Conservation (phyloP, 495 filamentous ascomycete species). For the Penicillium goetzii region DNA sequence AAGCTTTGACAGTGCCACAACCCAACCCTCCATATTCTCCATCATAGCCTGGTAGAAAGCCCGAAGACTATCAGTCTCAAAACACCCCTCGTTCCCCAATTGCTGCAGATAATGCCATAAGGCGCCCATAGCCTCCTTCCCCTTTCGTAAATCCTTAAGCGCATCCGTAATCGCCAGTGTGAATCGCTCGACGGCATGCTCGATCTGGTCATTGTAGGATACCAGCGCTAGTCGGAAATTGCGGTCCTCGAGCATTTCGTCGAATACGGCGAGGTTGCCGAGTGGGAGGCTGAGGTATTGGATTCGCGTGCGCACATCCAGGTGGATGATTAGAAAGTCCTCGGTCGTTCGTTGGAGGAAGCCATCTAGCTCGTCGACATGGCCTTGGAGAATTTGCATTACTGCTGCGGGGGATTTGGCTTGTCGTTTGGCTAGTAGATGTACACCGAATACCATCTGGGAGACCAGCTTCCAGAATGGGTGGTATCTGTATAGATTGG, state of each 20-base stretch:
- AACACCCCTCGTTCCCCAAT: conserved; percentile 58
- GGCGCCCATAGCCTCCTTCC: conserved; percentile 73
- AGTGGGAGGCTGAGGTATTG: conserved; percentile 81
- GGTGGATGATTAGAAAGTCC: conserved; percentile 80
- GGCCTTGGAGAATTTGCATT: conserved; percentile 83
- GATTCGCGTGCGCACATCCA: conserved; percentile 73
- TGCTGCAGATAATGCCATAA: conserved; percentile 74
- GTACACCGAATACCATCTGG: conserved; percentile 91
- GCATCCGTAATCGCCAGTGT: conserved; percentile 72
- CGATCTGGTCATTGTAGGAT: conserved; percentile 87
- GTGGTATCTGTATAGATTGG: conserved; percentile 59
- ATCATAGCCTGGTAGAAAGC: conserved; percentile 80
- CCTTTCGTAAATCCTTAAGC: conserved; percentile 76
- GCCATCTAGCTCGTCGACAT: conserved; percentile 91
- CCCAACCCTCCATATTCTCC: conserved; percentile 86
- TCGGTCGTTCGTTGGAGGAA: conserved; percentile 84
- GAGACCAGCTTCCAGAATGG: conserved; percentile 88
- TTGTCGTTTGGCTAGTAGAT: conserved; percentile 80
- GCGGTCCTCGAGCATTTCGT: conserved; percentile 83
- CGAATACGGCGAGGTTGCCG: conserved; percentile 80
- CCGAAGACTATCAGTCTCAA: conserved; percentile 48
- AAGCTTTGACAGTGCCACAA: conserved; percentile 67
- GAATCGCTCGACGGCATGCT: conserved; percentile 82
- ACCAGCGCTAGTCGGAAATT: conserved; percentile 80
- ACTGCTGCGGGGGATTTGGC: conserved; percentile 88